Evolutionary conservation across 2,329 filamentous ascomycete genomes (phyloP), one percentile per base, ranked within the genome.

Genomic region (Plenodomus tracheiphilus): DNA sequence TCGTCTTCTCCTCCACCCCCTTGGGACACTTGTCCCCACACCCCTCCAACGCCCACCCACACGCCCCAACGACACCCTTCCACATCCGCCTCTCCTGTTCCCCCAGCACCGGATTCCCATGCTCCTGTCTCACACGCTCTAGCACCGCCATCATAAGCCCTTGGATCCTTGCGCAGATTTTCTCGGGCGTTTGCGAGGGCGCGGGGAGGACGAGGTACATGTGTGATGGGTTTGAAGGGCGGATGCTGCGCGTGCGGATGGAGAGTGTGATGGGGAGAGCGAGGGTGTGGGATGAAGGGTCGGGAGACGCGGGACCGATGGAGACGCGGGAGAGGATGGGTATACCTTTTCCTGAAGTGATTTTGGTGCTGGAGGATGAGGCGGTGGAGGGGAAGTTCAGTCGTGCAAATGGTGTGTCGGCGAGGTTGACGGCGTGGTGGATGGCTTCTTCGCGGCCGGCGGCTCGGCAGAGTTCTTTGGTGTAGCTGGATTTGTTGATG

Each of bases 81-180:
- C 65, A 70, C 58, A 60, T 57, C 4, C 46, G 51, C 5, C 44
- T 54, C 20, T 64, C 61, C 22, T 41, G 43, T 1, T 54, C 47
- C 3, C 47, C 30, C 8, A 68, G 38, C 6, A 34, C 32, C 4
- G 62, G 61, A 11, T 49, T 62, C 1, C 56, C 64, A 30, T 64
- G 62, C 25, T 61, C 57, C 21, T 57, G 49, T 6, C 59, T 48
- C 10, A 69, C 50, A 7, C 59, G 52, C 43, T 66, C 61, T 2
- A 71, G 53, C 3, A 69, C 65, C 3, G 53, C 65, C 60, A 67
- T 67, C 62, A 71, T 66, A 1, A 61, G 54, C 13, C 65, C 67
- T 16, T 68, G 67, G 2, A 68, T 56, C 11, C 56, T 46, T 19
- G 48, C 53, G 2, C 60, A 66, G 4, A 65, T 48, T 19, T 58